Conservation (phyloP, 2,329 filamentous ascomycete genomes). For the Huntiella decipiens region DNA sequence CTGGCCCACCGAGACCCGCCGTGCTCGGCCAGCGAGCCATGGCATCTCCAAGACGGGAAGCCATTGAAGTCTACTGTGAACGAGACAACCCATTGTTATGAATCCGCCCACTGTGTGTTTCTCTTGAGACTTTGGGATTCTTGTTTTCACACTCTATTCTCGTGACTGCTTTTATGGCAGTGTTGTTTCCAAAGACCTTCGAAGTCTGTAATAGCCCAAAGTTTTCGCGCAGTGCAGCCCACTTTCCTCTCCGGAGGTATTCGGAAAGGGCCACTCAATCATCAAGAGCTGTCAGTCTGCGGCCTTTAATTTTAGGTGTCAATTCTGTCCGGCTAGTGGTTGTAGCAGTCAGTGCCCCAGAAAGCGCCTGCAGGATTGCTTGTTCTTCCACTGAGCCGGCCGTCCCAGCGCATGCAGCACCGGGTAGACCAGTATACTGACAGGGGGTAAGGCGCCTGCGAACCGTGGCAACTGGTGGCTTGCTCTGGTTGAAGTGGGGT, state of each 20-base stretch:
- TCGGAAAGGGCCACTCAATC: constrained; percentile 10
- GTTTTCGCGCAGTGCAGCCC: constrained; percentile 6
- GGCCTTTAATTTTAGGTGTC: constrained; percentile 12
- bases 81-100: too few species aligned
- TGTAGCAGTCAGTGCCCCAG: constrained; percentile 4
- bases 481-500: too few species aligned
- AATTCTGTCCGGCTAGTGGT: constrained; percentile 3
- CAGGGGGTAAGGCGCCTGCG: too few species aligned
- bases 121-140: background rate
- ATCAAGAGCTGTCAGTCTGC: constrained; percentile 3
- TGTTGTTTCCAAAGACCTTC: background rate
- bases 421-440: too few species aligned
- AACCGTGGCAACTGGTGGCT: too few species aligned
- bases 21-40: constrained; percentile 4
- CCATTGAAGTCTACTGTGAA: background rate
- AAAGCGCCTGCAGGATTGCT: constrained; percentile 3
- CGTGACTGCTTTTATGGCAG: background rate
- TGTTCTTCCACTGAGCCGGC: constrained; percentile 1
- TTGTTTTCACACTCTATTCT: background rate
- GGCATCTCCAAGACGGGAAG: background rate
- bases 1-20: constrained; percentile 7
- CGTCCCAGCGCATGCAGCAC: too few species aligned
- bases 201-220: background rate
- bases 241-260: constrained; percentile 9
- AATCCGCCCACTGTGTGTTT: too few species aligned